A percentile compares a stretch with the other conserved stretches of the same genome.
phyloP scores from a whole-genome alignment of 805 yeast species.

The Schwanniomyces vanrijiae region DNA sequence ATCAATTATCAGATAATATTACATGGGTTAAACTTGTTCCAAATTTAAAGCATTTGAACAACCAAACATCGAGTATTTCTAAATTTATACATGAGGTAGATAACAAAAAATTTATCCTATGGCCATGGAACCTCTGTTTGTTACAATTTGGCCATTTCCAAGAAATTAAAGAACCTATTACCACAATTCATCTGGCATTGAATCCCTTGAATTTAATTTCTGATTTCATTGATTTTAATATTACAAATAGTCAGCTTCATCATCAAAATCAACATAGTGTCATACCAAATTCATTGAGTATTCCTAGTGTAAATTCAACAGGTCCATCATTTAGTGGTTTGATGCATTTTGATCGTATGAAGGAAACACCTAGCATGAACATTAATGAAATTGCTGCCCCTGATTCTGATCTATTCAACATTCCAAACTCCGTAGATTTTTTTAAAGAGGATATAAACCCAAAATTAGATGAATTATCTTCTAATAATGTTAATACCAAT shows the following conservation, averaged over 20 bases:
- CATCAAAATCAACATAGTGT: constrained; percentile 2
- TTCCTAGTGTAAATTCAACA: constrained; percentile 20
- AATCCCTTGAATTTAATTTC: constrained; percentile 37
- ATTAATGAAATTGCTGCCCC: constrained; percentile 12
- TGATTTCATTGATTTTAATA: constrained; percentile 35
- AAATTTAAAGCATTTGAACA: constrained; percentile 64
- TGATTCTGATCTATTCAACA: constrained; percentile 11
- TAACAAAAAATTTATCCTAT: constrained; percentile 56
- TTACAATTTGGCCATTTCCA: constrained; percentile 48
- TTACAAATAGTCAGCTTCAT: constrained; percentile 14
- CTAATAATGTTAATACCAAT: constrained; percentile 1
- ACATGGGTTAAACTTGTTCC: constrained; percentile 72
- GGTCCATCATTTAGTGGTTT: constrained; percentile 17
- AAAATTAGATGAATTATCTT: background rate
- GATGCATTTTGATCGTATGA: constrained; percentile 12
- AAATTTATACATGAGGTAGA: constrained; percentile 53
- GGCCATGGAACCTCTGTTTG: constrained; percentile 73
- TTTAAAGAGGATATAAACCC: constrained; percentile 4
- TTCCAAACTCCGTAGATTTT: constrained; percentile 13
- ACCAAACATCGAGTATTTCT: constrained; percentile 63
- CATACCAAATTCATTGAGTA: constrained; percentile 10
- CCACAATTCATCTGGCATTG: constrained; percentile 2
- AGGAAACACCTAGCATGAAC: constrained; percentile 14
- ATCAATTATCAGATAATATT: constrained; percentile 20
- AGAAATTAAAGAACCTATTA: constrained; percentile 15